A percentile compares a stretch with the other conserved stretches of the same genome.
These are phyloP conservation scores for Coemansia umbellata DNA, from an alignment of 192 early-diverging fungal genomes.

Conservation along the genomic window DNA sequence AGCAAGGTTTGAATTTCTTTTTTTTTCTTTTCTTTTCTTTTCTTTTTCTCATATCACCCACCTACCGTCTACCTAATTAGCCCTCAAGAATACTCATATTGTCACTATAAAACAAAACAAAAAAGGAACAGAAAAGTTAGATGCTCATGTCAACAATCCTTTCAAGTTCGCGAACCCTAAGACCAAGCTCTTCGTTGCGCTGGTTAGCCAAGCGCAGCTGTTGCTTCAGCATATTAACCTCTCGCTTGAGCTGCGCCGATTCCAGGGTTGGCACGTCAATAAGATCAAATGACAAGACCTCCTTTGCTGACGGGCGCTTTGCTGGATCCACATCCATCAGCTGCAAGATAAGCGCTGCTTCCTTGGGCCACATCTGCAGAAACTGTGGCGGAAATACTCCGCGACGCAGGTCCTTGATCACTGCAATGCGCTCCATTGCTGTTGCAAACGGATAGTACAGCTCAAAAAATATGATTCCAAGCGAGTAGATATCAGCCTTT, in stretches of 20 bases:
- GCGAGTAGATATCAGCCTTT: conserved; percentile 90
- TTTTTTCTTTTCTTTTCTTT: too few species aligned
- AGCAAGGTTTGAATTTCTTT: too few species aligned
- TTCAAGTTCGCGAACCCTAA: conserved; percentile 42
- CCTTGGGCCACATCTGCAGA: conserved; percentile 43
- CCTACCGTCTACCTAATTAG: too few species aligned
- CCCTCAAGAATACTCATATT: too few species aligned
- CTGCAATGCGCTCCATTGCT: conserved; percentile 80
- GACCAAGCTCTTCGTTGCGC: conserved; percentile 45
- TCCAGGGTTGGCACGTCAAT: conserved; percentile 53
- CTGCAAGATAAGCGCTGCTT: conserved; percentile 78
- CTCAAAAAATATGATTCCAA: conserved; percentile 97
- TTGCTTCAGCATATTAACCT: conserved; percentile 37
- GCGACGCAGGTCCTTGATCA: conserved; percentile 65
- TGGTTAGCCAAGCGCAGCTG: conserved; percentile 37
- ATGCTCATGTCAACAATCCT: conserved; percentile 39
- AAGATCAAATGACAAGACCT: conserved; percentile 70
- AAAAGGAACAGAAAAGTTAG: neutral
- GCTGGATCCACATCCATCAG: conserved; percentile 74
- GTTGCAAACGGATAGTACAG: conserved; percentile 85
- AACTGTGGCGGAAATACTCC: conserved; percentile 76
- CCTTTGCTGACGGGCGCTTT: conserved; percentile 62
- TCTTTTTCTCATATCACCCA: too few species aligned
- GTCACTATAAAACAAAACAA: too few species aligned
- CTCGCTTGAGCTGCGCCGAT: conserved; percentile 40